Evolutionary conservation across 1,284 basidiomycete genomes (phyloP), one percentile per base, ranked within the genome.

Genomic region (Thelephora terrestris): DNA sequence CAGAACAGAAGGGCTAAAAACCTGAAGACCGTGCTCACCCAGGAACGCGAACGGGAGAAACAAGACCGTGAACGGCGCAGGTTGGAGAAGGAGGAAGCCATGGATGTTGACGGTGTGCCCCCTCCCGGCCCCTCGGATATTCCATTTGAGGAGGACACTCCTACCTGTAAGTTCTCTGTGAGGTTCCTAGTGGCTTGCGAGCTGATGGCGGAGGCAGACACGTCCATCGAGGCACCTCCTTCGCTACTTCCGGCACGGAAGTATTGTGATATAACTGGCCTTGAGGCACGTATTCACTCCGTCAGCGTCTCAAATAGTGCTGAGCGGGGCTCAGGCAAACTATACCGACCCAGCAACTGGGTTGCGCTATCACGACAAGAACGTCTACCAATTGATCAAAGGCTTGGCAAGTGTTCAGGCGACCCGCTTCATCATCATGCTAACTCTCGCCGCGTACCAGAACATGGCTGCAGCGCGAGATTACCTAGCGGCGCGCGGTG

Each of bases 201-300:
- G 14, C 32, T 40, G 24, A 46, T n/a, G 12, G 10, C 46, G 12
- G 14, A n/a, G n/a, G 16, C 55, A 91, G 88, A 91, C 57, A 75
- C 78, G 1, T 85, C 82, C 1, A 88, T 93, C 43, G 90, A 93
- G 59, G 88, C 90, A 7, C 87, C 90, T 1, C 90, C 89, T 0
- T 90, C 85, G 14, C 62, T 92, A 1, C 67, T 87, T 5, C 90
- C 90, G 2, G 80, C 81, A 47, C 76, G 78, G 53, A 81, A 83
- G 54, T 90, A 87, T 53, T 93, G 90, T 58, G 90, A 93, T 63
- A 87, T 93, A 5, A 93, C 90, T 0, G 89, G 90, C 0, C 69
- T 93, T 5, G 84, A 90, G 64, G 87, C 85, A 49, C 14, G 68
- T 55, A 36, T 3, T 37, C 29, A 14, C 14, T 38, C n/a, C 39